Conservation (phyloP, 768 basidiomycete species). For the Amanita jacksonii region DNA sequence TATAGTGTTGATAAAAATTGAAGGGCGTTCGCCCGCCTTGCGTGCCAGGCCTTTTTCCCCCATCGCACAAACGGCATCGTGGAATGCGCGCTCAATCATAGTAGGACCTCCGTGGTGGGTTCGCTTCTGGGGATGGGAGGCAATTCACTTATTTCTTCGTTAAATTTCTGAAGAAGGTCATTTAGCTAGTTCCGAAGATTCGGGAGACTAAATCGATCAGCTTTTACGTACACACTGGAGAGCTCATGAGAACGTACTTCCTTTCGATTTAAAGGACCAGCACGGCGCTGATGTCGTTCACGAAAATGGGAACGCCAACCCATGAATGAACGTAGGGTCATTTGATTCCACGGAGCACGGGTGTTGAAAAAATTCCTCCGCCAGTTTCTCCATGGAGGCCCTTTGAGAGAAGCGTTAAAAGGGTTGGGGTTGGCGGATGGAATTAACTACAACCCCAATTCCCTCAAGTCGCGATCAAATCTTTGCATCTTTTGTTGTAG, state of each 20-base stretch:
- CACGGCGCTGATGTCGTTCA: too few relatives aligned
- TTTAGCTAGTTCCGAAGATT: slow-evolving; percentile 30
- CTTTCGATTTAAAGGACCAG: too few relatives aligned
- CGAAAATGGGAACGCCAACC: too few relatives aligned
- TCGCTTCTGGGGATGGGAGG: slow-evolving; percentile 30
- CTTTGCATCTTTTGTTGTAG: too few relatives aligned
- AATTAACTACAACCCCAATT: too few relatives aligned
- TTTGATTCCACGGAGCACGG: too few relatives aligned
- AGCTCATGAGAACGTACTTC: slow-evolving; percentile 36
- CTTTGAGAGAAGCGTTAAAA: too few relatives aligned
- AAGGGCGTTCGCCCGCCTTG: slow-evolving; percentile 19
- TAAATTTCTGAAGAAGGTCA: slow-evolving; percentile 26
- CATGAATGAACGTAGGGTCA: too few relatives aligned
- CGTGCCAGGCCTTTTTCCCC: slow-evolving; percentile 28
- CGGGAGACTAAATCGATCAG: slow-evolving; percentile 35
- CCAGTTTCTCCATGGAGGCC: too few relatives aligned
- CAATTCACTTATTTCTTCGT: slow-evolving; percentile 25
- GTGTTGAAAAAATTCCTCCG: too few relatives aligned
- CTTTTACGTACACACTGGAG: background rate
- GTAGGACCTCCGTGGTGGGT: slow-evolving; percentile 36
- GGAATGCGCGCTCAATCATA: slow-evolving; percentile 32
- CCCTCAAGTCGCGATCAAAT: too few relatives aligned
- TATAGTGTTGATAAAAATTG: background rate
- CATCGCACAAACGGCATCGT: slow-evolving; percentile 16
- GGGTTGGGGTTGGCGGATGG: too few relatives aligned